A percentile compares a stretch with the other conserved stretches of the same genome.
phyloP scores from a whole-genome alignment of 2,329 filamentous ascomycete genomes.

The Cladobotryum protrusum region DNA sequence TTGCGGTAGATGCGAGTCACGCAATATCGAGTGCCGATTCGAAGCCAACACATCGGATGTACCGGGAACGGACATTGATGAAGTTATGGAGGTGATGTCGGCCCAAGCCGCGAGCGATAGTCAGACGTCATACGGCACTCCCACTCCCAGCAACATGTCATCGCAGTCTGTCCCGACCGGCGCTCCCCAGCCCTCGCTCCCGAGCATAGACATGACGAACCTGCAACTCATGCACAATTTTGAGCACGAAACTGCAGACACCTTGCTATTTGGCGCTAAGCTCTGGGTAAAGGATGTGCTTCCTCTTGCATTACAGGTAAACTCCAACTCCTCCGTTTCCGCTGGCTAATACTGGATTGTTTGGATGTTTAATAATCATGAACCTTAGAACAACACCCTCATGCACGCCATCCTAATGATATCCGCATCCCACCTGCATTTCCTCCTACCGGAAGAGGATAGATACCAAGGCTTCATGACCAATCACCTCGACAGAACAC shows the following conservation, averaged over 20 bases:
- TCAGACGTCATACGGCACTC: no score
- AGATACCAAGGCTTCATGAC: slow-evolving; percentile 1
- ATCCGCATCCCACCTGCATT: slow-evolving; percentile 5
- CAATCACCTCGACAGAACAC: slow-evolving; percentile 5
- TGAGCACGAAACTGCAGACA: slow-evolving; percentile 2
- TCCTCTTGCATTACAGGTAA: slow-evolving; percentile 2
- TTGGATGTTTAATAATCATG: not conserved
- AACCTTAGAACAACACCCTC: slow-evolving; percentile 3
- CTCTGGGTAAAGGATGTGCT: slow-evolving; percentile 7
- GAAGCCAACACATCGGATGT: not conserved
- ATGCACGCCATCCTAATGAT: slow-evolving; percentile 10
- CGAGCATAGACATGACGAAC: slow-evolving; percentile 1
- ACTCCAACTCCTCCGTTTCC: no score
- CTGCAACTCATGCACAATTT: slow-evolving; percentile 9
- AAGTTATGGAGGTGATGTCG: slow-evolving; percentile 2
- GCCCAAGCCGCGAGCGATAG: no score
- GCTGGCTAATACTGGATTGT: not conserved
- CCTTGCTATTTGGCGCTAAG: slow-evolving; percentile 1
- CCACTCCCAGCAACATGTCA: no score
- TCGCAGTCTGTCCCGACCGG: no score
- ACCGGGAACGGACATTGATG: no score
- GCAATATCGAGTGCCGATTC: slow-evolving; percentile 3
- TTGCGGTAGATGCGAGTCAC: slow-evolving; percentile 4
- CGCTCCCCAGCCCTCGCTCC: not conserved
- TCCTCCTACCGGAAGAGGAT: not conserved